Evolutionary conservation across 208 protist species (phyloP), one percentile per base, ranked within the genome.

Genomic region (Trypanosoma caninum): DNA sequence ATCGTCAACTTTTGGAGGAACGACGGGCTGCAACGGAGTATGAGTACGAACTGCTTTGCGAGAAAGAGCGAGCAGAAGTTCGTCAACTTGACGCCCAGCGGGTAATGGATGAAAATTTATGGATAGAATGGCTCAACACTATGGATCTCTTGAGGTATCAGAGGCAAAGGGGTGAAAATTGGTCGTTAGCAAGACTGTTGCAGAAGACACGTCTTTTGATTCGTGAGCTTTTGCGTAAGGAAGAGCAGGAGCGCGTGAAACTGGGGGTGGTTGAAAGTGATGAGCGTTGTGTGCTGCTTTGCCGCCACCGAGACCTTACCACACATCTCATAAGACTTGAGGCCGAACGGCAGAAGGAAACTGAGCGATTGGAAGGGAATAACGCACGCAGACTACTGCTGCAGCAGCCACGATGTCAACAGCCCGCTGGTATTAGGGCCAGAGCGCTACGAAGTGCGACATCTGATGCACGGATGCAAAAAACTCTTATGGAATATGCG

Each of bases 1-100:
- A 61, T 52, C 63, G 63, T 28, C 40, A 41, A 30, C 30, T 69
- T 20, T 33, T 69, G 14, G 63, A 69, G 28, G 63, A 69, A 25
- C 50, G 23, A 22, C 63, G 63, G 1, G 63, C 63, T 1, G 41
- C 23, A 0, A 38, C 35, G 1, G 63, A 69, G 33, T 37, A 58
- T n/a, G 42, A 51, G 28, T 30, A 53, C 30, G 63, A 69, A 44
- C 10, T 52, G 3, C 30, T 28, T 25, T 59, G 41, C 27, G 47
- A 55, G 25, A 25, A 52, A 33, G 63, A 69, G 37, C 18, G 63
- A 1, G 42, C 14, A 4, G 37, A 38, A 41, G 27, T 34, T 11
- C 18, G 16, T 7, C 14, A 27, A 25, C 4, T 61, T 6, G 63
- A 69, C 28, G 0, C 0, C n/a, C 25, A 30, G 22, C 31, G 63